These are phyloP conservation scores for Prunus mume DNA, from an alignment of 306 rosid species.

Conservation along the genomic window DNA sequence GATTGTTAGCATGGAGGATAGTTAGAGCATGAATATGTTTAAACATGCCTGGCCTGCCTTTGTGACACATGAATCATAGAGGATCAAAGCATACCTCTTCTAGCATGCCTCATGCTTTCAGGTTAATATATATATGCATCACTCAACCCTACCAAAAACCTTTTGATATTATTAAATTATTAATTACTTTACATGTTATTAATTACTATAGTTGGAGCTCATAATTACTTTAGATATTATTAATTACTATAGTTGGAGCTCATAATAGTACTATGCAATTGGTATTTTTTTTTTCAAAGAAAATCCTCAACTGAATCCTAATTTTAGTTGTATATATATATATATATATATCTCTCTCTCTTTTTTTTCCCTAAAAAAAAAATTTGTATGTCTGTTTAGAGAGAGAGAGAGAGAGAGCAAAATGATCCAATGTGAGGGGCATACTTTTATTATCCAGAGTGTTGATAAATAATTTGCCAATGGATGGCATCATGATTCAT, in stretches of 20 bases:
- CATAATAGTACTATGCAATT: too few species aligned
- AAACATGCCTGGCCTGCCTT: constrained; percentile 66
- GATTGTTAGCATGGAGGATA: constrained; percentile 45
- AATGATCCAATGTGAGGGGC: background rate
- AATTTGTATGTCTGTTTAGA: too few species aligned
- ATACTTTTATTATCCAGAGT: constrained; percentile 15
- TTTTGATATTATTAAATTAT: too few species aligned
- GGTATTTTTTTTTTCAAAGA: too few species aligned
- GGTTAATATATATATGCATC: background rate
- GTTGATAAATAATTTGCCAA: constrained; percentile 52
- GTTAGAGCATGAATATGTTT: constrained; percentile 31
- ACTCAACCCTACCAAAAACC: background rate
- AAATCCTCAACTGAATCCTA: too few species aligned
- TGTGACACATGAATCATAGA: constrained; percentile 35
- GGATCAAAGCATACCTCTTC: constrained; percentile 11
- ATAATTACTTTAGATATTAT: too few species aligned
- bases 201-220: too few species aligned
- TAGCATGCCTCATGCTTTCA: background rate
- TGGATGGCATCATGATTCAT: constrained; percentile 49
- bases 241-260: too few species aligned
- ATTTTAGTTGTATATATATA: too few species aligned
- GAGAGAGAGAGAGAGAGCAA: background rate
- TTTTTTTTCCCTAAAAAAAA: too few species aligned
- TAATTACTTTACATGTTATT: too few species aligned
- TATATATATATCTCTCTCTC: too few species aligned